Base-by-base conservation (phyloP, 1,284 basidiomycete species). In the Omphalotus olearius region DNA sequence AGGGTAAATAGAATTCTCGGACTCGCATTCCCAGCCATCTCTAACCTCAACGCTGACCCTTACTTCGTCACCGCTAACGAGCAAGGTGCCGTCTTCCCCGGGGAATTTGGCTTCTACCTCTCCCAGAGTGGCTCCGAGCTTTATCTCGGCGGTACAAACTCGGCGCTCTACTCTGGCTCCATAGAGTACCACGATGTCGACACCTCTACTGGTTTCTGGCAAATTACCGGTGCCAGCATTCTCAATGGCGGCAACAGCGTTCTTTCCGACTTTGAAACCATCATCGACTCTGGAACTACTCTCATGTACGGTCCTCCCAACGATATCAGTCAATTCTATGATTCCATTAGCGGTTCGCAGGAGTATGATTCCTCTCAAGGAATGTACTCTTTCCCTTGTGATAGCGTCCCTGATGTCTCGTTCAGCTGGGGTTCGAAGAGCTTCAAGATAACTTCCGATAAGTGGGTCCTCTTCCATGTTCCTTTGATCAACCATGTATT, bases 301-400 rank as follows among this genome's bases (percentile, higher is more conserved):
- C 47, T 51, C 16, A 55, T 55, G 53, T 55, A 55, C 33, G 47
- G 46, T 20, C 54, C 54, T 7, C 50, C 50, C 11, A 20, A 23
- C 10, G 45, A 11, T 40, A 50, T 52, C 16, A 25, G 48, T 16
- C 11, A 3, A 9, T 48, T 55, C 30, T 55, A 49, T 17, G 42
- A 41, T 7, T 33, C 38, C 33, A 20, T 39, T 18, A 18, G 28
- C 17, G 54, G 46, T 16, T 20, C 45, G 2, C 6, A 43, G 25
- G 16, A 45, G n/a, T 28, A 39, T 35, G 50, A 55, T 9, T 9
- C 14, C 3, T 17, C 1, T 9, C 9, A 39, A 4, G 69, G 69
- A 13, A 67, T 67, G 59, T 71, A 66, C 55, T 56, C 60, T 30
- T 63, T 61, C 51, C 64, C 64, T 23, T 68, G 64, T 53, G 39